Evolutionary conservation across 2,329 filamentous ascomycete species (phyloP), one percentile per base, ranked within the genome.

Genomic region (Neopestalotiopsis clavispora): DNA sequence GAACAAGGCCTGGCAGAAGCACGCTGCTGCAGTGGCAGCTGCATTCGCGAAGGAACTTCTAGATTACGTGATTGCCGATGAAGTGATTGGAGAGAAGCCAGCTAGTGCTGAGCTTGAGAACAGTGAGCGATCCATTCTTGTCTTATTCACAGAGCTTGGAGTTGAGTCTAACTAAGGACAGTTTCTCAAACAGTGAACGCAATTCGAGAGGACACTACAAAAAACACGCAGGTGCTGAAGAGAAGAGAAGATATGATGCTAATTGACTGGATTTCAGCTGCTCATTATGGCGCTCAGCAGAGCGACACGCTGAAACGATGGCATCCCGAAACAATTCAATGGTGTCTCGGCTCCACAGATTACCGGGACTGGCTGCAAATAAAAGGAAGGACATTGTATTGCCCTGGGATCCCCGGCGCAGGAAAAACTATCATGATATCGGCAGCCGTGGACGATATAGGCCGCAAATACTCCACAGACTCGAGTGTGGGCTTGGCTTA

Each of bases 351-450:
- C 2, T 82, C 81, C 0, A 13, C 20, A 0, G 74, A 80, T 28
- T 84, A 76, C 69, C 32, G 63, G 17, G 57, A 28, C 1, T 84
- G 82, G 82, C 17, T 78, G 1, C 3, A 30, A 0, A 58, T 57
- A 0, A 34, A 69, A 0, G 71, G 72, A 0, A 69, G 77, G 34
- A 83, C 76, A 0, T 70, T 87, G 0, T 85, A 84, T 69, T 87
- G 83, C 69, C 79, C 79, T 1, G 84, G 84, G 0, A 83, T 84
- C 14, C 83, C 84, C 0, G 84, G 84, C 3, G 81, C 84, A 0
- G 84, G 84, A 1, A 87, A 87, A 72, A 86, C 84, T 0, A 83
- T 85, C 4, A 67, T 84, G n/a, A n/a, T n/a, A n/a, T n/a, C n/a
- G n/a, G n/a, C n/a, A n/a, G n/a, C n/a, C n/a, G n/a, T n/a, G n/a